phyloP scores from a whole-genome alignment of 352 stramenopile genomes.

The Pythium coloratum region DNA sequence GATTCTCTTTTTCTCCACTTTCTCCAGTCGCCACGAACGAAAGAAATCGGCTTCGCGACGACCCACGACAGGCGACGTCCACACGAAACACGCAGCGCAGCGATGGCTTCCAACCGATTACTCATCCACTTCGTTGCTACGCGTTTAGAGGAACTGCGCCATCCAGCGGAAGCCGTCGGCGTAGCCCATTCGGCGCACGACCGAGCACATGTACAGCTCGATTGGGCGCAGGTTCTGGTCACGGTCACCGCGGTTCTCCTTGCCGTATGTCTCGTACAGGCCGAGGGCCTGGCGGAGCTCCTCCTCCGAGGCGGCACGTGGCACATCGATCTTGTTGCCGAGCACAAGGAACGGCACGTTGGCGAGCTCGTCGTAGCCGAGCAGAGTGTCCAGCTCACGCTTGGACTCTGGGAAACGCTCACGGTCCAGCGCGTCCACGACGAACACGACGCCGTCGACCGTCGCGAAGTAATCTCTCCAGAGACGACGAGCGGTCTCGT shows the following conservation, averaged over 20 bases:
- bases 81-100: conserved; percentile 1
- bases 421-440: conserved; percentile 98
- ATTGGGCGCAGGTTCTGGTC: conserved; percentile 93
- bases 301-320: conserved; percentile 96
- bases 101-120: neutral
- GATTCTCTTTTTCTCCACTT: neutral
- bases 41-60: no score
- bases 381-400: conserved; percentile 96
- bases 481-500: conserved; percentile 96
- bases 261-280: conserved; percentile 99
- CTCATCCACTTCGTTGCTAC: neutral
- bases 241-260: conserved; percentile 92
- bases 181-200: conserved; percentile 98
- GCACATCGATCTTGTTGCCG: conserved; percentile 99
- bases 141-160: conserved; percentile 85
- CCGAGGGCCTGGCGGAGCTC: conserved; percentile 96
- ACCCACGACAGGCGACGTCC: neutral
- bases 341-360: conserved; percentile 99
- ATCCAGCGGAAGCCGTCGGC: conserved; percentile 94
- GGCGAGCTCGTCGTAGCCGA: conserved; percentile 96
- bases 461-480: conserved; percentile 99
- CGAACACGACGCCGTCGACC: conserved; percentile 99
- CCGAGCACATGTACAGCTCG: conserved; percentile 99
- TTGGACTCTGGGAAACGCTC: conserved; percentile 99
- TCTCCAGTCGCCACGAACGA: neutral